Percentiles rank a stretch among this genome's conserved stretches.
Conservation (phyloP, 140 eudicot genomes). For the Stevia rebaudiana region DNA sequence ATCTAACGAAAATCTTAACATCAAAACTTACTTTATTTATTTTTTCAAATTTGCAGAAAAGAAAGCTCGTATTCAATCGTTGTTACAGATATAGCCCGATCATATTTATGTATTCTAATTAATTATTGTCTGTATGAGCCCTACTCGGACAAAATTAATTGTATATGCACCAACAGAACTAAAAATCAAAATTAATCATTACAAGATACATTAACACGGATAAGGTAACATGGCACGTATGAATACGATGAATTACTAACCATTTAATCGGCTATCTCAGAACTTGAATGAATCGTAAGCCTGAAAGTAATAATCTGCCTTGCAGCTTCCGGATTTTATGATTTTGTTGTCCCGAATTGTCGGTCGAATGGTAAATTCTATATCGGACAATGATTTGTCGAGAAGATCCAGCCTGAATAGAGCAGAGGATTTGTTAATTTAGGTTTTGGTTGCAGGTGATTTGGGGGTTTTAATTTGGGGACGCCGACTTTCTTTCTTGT, state of each 20-base stretch:
- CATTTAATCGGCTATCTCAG: conserved; percentile 18
- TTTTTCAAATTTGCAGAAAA: neutral
- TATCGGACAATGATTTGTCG: neutral
- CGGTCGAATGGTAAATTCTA: neutral
- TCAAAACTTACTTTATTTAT: no score
- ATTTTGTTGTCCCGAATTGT: neutral
- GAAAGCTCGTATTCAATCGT: neutral
- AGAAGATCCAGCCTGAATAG: neutral
- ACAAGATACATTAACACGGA: neutral
- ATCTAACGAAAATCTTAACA: neutral
- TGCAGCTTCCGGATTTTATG: conserved; percentile 3
- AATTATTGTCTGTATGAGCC: neutral
- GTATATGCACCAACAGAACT: neutral
- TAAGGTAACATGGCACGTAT: neutral
- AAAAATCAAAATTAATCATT: neutral
- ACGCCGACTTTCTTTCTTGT: conserved; percentile 3
- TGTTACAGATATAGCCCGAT: neutral
- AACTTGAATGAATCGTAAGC: conserved; percentile 2
- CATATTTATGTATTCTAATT: neutral
- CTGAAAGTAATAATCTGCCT: conserved; percentile 1
- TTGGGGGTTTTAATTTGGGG: conserved; percentile 13
- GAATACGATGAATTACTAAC: conserved; percentile 14
- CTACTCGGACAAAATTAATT: neutral
- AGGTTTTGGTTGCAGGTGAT: neutral
- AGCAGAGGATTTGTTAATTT: neutral